A percentile compares a stretch with the other conserved stretches of the same genome.
Evolutionary conservation across 176 grass and related monocot species (phyloP).

Genomic region (Echinochloa phyllopogon): DNA sequence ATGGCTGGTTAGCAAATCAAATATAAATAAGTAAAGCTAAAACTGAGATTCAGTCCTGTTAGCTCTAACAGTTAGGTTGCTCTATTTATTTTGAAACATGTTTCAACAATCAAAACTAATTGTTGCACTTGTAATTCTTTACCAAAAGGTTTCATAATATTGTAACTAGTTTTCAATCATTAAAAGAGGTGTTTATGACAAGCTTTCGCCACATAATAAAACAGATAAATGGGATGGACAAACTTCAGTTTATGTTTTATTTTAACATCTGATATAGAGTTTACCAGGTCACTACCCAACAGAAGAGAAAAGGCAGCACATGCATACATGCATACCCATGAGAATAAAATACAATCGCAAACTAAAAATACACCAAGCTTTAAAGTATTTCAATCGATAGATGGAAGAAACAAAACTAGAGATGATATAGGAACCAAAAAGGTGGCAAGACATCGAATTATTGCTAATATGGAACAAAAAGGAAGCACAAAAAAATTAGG

Average conservation of each 20-base stretch:
- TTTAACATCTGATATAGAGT: conserved; percentile 5
- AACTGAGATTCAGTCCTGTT: conserved; percentile 10
- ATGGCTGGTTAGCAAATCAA: conserved; percentile 4
- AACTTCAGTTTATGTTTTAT: neutral
- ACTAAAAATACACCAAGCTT: neutral
- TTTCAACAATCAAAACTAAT: neutral
- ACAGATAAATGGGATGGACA: neutral
- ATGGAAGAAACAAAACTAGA: neutral
- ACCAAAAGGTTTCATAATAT: neutral
- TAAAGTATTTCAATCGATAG: neutral
- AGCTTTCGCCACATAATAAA: neutral
- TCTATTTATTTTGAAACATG: conserved; percentile 27
- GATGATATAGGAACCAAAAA: neutral
- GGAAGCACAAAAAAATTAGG: neutral
- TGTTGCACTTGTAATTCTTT: neutral
- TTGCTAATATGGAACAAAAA: neutral
- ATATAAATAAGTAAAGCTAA: conserved; percentile 22
- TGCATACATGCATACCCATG: conserved; percentile 16
- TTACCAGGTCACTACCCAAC: neutral
- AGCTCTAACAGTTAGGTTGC: neutral
- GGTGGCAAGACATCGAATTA: neutral
- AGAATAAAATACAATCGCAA: neutral
- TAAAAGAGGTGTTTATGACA: conserved; percentile 1
- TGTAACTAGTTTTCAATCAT: neutral
- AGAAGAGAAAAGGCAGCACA: neutral